Evolutionary conservation across 2,329 filamentous ascomycete species (phyloP).

Genomic region (Curvularia sp.): DNA sequence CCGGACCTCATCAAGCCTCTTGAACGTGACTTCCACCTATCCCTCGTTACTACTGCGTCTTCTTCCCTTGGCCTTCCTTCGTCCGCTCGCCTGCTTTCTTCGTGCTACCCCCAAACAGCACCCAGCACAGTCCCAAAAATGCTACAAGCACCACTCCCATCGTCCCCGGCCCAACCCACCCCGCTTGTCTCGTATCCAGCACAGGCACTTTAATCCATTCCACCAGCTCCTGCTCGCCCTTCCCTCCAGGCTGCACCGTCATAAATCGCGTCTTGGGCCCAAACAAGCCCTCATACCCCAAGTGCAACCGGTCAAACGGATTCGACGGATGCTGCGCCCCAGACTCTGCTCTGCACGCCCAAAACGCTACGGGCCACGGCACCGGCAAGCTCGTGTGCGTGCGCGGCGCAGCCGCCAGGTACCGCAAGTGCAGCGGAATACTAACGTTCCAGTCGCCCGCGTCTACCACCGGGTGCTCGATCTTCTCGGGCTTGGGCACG

Average conservation of each 20-base stretch:
- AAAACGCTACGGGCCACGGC: constrained; percentile 86
- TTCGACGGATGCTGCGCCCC: constrained; percentile 74
- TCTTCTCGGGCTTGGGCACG: constrained; percentile 47
- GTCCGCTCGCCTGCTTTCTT: constrained; percentile 8
- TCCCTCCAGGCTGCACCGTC: constrained; percentile 60
- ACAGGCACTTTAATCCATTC: constrained; percentile 53
- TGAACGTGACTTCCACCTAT: background rate
- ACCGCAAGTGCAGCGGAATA: constrained; percentile 86
- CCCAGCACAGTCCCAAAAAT: constrained; percentile 56
- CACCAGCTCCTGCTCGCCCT: constrained; percentile 29
- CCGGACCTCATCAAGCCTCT: background rate
- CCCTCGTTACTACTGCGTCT: constrained; percentile 27
- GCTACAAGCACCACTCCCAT: constrained; percentile 53
- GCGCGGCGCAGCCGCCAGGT: constrained; percentile 62
- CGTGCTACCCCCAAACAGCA: constrained; percentile 39
- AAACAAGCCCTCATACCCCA: constrained; percentile 89
- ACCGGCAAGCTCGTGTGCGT: constrained; percentile 58
- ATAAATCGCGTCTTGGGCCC: constrained; percentile 80
- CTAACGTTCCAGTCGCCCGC: constrained; percentile 65
- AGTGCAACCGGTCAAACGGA: constrained; percentile 82
- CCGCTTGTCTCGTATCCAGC: constrained; percentile 46
- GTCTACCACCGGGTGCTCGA: constrained; percentile 17
- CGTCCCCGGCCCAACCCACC: constrained; percentile 55
- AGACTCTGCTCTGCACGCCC: constrained; percentile 78
- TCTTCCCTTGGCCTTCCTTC: constrained; percentile 25